Base-by-base conservation (phyloP, 305 asterid genomes). In the Fraxinus xanthoxyloides region DNA sequence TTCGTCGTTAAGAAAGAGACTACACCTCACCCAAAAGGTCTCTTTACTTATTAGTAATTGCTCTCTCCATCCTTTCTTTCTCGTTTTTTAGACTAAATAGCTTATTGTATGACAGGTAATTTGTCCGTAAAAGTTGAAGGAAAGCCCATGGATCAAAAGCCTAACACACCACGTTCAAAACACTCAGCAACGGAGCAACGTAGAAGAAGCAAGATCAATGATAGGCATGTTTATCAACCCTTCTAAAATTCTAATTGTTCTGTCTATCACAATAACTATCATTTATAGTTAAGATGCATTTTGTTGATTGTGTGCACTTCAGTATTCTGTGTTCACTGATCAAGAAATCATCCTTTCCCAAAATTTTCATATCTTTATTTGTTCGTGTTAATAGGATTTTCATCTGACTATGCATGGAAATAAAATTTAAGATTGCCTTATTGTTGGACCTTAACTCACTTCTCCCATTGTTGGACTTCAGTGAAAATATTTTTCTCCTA, bases 181-280 rank as follows among this genome's bases (percentile, higher is more conserved):
- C 99, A 97, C 90, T 97, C 99, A 1, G 99, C 98, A 79, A 97
- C 99, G 32, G 99, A 97, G 89, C 98, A 97, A 77, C 98, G 99
- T 23, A 89, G 99, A 88, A 91, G 99, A 88, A 89, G 99, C 93
- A 97, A 97, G 88, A 97, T 97, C 83, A 97, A 97, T 86, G 98
- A 97, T 92, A 93, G 99, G 99, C 90, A 92, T 77, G 92, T 81
- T 74, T 78, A 75, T 46, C 17, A 76, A 75, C 69, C 32, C 74
- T 65, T 72, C 43, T 15, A 63, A 17, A 75, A 36, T 32, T 78
- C 48, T 17, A 40, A 35, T 36, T 82, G 59, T 73, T 28, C 10
- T 7, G 34, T 40, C 76, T 78, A 77, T 67, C 75, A 74, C 23
- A 81, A 51, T 46, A 13, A 7, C 46, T 31, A 65, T 34, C 56